A percentile compares a stretch with the other conserved stretches of the same genome.
These are phyloP conservation scores for Strobilomyces confusus DNA, from an alignment of 768 basidiomycete species.

Conservation along the genomic window DNA sequence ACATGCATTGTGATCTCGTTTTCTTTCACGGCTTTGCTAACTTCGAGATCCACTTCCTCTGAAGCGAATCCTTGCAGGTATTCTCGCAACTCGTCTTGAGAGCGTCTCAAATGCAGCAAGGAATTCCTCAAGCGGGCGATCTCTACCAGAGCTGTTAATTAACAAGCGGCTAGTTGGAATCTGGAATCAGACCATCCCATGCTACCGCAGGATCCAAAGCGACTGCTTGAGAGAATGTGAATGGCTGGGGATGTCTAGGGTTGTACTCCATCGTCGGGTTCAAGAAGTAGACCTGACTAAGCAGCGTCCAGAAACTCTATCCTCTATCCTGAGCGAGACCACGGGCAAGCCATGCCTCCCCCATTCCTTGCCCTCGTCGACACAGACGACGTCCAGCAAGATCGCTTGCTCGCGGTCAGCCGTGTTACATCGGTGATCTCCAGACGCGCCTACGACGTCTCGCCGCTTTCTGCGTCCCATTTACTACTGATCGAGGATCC, in stretches of 20 bases:
- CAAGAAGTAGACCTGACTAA: slow-evolving; percentile 18
- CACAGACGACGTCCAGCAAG: slow-evolving; percentile 34
- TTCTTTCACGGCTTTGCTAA: slow-evolving; percentile 60
- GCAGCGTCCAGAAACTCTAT: too few species aligned
- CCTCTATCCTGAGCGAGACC: not conserved
- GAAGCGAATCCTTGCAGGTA: slow-evolving; percentile 36
- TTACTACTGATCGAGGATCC: slow-evolving; percentile 56
- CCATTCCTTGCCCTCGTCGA: slow-evolving; percentile 63
- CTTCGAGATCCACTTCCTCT: slow-evolving; percentile 48
- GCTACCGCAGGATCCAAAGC: slow-evolving; percentile 63
- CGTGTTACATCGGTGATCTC: slow-evolving; percentile 78
- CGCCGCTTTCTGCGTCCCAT: slow-evolving; percentile 37
- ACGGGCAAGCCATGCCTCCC: slow-evolving; percentile 17
- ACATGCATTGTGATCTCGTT: slow-evolving; percentile 66
- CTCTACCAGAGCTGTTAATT: slow-evolving; percentile 42
- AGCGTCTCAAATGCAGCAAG: slow-evolving; percentile 53
- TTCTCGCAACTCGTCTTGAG: slow-evolving; percentile 55
- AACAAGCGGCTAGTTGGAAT: not conserved
- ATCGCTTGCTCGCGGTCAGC: slow-evolving; percentile 54
- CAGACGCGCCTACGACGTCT: slow-evolving; percentile 32
- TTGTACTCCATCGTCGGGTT: slow-evolving; percentile 52
- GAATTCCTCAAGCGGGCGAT: slow-evolving; percentile 75
- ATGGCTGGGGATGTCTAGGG: slow-evolving; percentile 71
- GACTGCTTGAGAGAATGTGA: slow-evolving; percentile 62
- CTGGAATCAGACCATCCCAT: slow-evolving; percentile 53